Conservation (phyloP, 2,329 filamentous ascomycete genomes). For the Epichloe amarillans region DNA sequence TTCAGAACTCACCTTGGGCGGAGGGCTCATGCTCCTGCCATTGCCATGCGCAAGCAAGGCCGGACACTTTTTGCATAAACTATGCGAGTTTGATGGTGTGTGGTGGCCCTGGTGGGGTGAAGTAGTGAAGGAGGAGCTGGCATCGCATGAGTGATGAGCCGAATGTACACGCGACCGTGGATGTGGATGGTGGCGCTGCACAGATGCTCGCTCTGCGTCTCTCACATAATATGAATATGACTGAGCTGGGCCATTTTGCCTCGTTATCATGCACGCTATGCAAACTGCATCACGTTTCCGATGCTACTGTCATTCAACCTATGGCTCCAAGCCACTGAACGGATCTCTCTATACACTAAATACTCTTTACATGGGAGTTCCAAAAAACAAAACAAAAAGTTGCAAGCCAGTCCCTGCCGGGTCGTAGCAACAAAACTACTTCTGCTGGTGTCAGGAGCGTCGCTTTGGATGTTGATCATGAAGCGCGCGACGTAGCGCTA, state of each 20-base stretch:
- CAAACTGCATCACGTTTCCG: not conserved
- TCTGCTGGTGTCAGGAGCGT: not conserved
- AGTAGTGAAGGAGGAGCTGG: not conserved
- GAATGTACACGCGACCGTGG: too few relatives aligned
- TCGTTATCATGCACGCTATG: not conserved
- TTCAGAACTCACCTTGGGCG: not conserved
- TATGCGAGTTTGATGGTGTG: not conserved
- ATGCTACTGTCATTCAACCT: not conserved
- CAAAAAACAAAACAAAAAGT: not conserved
- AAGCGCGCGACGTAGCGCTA: not conserved
- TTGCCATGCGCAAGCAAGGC: not conserved
- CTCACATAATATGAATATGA: too few relatives aligned
- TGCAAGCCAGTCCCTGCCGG: not conserved
- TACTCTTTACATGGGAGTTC: not conserved
- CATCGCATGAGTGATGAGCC: too few relatives aligned
- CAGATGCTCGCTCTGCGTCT: too few relatives aligned
- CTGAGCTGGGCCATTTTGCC: not conserved
- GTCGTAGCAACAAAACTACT: not conserved
- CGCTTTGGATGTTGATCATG: not conserved
- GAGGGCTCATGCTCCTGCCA: slow-evolving; percentile 1
- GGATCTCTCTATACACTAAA: not conserved
- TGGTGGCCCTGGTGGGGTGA: not conserved
- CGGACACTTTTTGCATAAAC: not conserved
- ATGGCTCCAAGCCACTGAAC: too few relatives aligned
- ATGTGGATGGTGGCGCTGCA: too few relatives aligned